Evolutionary conservation across 2,329 filamentous ascomycete genomes (phyloP).

Genomic region (Xylaria arbuscula): DNA sequence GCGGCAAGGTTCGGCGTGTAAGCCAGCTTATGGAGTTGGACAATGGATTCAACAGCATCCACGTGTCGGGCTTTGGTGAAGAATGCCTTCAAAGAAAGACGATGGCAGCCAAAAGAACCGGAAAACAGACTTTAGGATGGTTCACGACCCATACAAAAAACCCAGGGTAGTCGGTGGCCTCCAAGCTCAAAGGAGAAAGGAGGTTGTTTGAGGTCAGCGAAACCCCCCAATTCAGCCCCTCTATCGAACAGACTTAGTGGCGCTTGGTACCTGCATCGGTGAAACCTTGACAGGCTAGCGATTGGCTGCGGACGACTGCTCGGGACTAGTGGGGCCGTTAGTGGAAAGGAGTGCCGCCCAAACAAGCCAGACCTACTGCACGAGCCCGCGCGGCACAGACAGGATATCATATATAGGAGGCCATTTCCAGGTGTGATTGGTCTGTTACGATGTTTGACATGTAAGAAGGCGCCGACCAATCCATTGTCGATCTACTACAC

Average conservation of each 20-base stretch:
- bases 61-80: not conserved
- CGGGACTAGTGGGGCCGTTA: slow-evolving; percentile 17
- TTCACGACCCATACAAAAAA: not conserved
- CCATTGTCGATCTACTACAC: not conserved
- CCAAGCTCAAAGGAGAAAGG: not conserved
- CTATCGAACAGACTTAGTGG: slow-evolving; percentile 1
- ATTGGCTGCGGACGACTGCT: slow-evolving; percentile 28
- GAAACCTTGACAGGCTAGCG: slow-evolving; percentile 23
- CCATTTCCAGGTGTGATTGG: slow-evolving; percentile 1
- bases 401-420: not conserved
- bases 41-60: not conserved
- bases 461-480: slow-evolving; percentile 10
- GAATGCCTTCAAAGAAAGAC: not conserved
- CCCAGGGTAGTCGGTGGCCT: slow-evolving; percentile 4
- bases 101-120: not conserved
- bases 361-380: not conserved
- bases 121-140: not conserved
- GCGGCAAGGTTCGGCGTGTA: not conserved
- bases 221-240: not conserved
- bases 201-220: slow-evolving; percentile 14
- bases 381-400: slow-evolving; percentile 1
- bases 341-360: slow-evolving; percentile 3
- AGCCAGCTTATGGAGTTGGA: not conserved
- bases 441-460: not conserved
- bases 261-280: slow-evolving; percentile 37